A percentile compares a stretch with the other conserved stretches of the same genome.
These are phyloP conservation scores for Proliferodiscus dingleyae DNA, from an alignment of 2,329 filamentous ascomycete genomes.

Conservation along the genomic window DNA sequence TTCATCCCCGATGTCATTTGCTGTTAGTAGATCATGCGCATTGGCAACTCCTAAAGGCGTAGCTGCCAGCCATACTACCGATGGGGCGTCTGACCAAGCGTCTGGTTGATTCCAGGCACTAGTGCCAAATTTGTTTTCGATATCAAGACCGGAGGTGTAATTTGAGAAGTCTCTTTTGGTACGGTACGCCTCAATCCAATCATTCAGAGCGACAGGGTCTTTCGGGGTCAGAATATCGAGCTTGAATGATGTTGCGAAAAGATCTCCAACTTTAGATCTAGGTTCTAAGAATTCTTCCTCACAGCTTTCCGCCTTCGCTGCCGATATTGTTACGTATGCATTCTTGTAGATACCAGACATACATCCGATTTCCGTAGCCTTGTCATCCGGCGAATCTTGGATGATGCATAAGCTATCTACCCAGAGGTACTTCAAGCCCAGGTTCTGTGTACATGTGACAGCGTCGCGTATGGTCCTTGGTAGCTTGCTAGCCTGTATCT, in stretches of 20 bases:
- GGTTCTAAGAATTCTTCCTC: neutral
- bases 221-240: too few relatives aligned
- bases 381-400: conserved; percentile 26
- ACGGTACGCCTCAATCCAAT: neutral
- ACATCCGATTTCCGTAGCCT: conserved; percentile 13
- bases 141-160: too few relatives aligned
- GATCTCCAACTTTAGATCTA: neutral
- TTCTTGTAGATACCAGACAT: conserved; percentile 25
- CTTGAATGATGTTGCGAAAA: too few relatives aligned
- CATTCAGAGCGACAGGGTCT: neutral
- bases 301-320: neutral
- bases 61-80: too few relatives aligned
- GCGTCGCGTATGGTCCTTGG: conserved; percentile 11
- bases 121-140: too few relatives aligned
- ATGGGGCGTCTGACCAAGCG: too few relatives aligned
- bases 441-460: conserved; percentile 3
- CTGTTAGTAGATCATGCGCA: neutral
- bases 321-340: conserved; percentile 20
- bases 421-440: conserved; percentile 13
- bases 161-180: too few relatives aligned
- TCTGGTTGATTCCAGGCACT: too few relatives aligned
- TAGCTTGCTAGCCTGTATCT: neutral
- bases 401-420: conserved; percentile 31
- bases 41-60: neutral
- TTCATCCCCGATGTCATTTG: neutral